Percentiles rank a stretch among this genome's conserved stretches.
Conservation (phyloP, 2,329 filamentous ascomycete genomes). For the Paraphaeosphaeria sporulosa region DNA sequence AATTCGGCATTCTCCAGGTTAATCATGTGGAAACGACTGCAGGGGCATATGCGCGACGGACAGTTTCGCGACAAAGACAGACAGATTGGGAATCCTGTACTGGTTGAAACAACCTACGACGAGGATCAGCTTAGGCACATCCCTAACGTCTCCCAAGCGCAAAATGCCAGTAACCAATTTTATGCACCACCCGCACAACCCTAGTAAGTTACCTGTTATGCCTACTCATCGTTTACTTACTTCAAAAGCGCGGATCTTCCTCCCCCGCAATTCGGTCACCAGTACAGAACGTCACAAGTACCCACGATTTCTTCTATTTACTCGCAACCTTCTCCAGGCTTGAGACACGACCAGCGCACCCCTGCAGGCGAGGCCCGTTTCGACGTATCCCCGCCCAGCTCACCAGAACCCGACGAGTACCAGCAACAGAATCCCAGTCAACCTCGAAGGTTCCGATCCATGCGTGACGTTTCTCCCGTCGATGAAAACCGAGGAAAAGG, state of each 20-base stretch:
- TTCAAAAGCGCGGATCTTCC: slow-evolving; percentile 28
- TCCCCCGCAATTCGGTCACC: slow-evolving; percentile 31
- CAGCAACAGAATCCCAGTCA: slow-evolving; percentile 21
- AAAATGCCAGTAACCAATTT: slow-evolving; percentile 37
- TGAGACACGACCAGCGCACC: slow-evolving; percentile 33
- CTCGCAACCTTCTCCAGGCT: slow-evolving; percentile 61
- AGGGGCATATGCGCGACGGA: slow-evolving; percentile 52
- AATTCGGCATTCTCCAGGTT: slow-evolving; percentile 39
- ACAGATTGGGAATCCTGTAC: slow-evolving; percentile 54
- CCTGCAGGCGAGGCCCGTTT: slow-evolving; percentile 28
- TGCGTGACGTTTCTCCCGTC: slow-evolving; percentile 51
- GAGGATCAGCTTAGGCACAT: slow-evolving; percentile 52
- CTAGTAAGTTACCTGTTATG: slow-evolving; percentile 29
- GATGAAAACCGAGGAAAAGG: slow-evolving; percentile 42
- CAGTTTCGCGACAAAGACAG: slow-evolving; percentile 52
- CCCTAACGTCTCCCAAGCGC: slow-evolving; percentile 38
- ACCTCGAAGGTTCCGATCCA: slow-evolving; percentile 41
- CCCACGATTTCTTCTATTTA: slow-evolving; percentile 65
- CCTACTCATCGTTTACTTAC: slow-evolving; percentile 16
- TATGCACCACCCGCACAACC: slow-evolving; percentile 30
- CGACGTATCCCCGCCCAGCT: slow-evolving; percentile 50
- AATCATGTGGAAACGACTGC: slow-evolving; percentile 64
- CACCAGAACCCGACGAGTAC: slow-evolving; percentile 44
- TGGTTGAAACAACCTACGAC: slow-evolving; percentile 56
- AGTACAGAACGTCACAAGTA: slow-evolving; percentile 36